Base-by-base conservation (phyloP, 108 stramenopile genomes). In the Mayamaea pseudoterrestris region DNA sequence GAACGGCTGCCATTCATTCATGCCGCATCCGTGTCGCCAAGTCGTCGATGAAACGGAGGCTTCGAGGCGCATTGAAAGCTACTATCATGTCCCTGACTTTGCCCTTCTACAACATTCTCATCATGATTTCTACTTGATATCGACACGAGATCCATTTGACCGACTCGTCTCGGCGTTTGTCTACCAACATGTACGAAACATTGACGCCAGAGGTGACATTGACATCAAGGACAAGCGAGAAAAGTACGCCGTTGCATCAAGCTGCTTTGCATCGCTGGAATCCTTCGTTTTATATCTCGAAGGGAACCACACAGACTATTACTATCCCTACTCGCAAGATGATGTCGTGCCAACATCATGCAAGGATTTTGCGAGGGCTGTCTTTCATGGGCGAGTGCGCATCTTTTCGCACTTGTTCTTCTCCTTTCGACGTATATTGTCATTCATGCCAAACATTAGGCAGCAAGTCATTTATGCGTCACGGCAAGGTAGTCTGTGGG, bases 51-150 rank as follows among this genome's bases (percentile, higher is more conserved):
- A 55, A 43, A 44, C 39, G 12, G 32, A 41, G 9, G 53, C 55
- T 5, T 30, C 28, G 8, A 28, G 30, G 17, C 31, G 30, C 21
- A 47, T 57, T 34, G 57, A 55, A 37, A 39, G 42, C 22, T 72
- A 72, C 47, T 72, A 72, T 47, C 70, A 72, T 39, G 70, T 72
- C 12, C 59, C 70, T 0, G 70, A 72, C 35, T 65, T 72, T 44
- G 42, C 48, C n/a, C 36, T 53, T 24, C 22, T 72, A 2, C 70
- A 52, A 21, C 2, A 45, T 4, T 50, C 65, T 1, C 48, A 63
- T 7, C 61, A 73, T 44, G 35, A 37, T 27, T 45, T 35, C 37
- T 73, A 55, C 24, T 55, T 76, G 1, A 31, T 80, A 22, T 58
- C 69, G 4, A 37, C 73, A 12, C 65, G 79, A 8, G 79, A 80